These are phyloP conservation scores for Euryodendron excelsum DNA, from an alignment of 148 eudicot genomes.

Conservation along the genomic window DNA sequence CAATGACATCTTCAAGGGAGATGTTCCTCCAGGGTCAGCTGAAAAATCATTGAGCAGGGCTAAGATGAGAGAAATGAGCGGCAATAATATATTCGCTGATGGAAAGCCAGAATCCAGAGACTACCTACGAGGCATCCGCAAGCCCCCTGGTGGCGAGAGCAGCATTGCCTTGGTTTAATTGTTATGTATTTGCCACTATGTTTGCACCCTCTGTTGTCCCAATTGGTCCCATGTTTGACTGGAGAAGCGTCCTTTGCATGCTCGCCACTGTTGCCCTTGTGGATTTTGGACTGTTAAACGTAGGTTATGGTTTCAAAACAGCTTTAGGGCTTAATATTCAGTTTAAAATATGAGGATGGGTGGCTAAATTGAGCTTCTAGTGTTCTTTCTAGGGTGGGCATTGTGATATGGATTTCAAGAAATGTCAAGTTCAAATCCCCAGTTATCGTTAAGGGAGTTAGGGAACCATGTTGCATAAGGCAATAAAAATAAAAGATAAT, in stretches of 20 bases:
- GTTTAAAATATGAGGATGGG: not conserved
- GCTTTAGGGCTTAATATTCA: not conserved
- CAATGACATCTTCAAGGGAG: conserved; percentile 88
- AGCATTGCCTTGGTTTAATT: conserved; percentile 73
- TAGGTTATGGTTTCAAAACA: not conserved
- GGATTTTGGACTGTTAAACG: not conserved
- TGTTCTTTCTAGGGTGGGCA: not conserved
- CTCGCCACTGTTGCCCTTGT: not conserved
- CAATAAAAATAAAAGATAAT: too few species aligned
- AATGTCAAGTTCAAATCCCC: too few species aligned
- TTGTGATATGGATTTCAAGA: not conserved
- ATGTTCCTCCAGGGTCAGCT: conserved; percentile 62
- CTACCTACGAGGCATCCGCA: conserved; percentile 75
- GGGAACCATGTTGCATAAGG: too few species aligned
- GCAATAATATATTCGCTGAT: conserved; percentile 79
- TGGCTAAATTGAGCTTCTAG: not conserved
- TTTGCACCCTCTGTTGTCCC: not conserved
- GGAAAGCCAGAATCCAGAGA: conserved; percentile 74
- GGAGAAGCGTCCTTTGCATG: not conserved
- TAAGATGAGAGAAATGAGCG: conserved; percentile 88
- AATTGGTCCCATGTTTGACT: not conserved
- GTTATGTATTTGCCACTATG: not conserved
- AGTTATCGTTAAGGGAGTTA: too few species aligned
- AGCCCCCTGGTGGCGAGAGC: conserved; percentile 96
- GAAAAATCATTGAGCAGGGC: conserved; percentile 81